Percentiles rank a stretch among this genome's conserved stretches.
Conservation (phyloP, 1,284 basidiomycete species). For the Cryptococcus deneoformans region DNA sequence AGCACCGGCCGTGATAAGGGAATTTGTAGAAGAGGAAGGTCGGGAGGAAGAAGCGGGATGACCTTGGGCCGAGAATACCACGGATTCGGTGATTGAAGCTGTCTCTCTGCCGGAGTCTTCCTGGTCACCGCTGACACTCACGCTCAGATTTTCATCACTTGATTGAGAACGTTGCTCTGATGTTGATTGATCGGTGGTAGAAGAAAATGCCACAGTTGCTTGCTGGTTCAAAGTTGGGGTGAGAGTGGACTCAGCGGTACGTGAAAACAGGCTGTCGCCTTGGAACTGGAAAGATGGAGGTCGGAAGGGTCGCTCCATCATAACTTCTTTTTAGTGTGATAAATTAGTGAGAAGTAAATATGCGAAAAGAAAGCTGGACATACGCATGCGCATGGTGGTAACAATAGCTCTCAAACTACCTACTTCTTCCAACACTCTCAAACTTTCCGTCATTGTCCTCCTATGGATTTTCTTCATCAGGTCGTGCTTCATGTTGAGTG, state of each 20-base stretch:
- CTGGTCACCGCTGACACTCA: conserved; percentile 4
- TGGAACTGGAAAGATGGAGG: neutral
- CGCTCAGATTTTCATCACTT: neutral
- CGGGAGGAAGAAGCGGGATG: conserved; percentile 1
- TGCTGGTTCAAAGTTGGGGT: too few species aligned
- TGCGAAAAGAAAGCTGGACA: neutral
- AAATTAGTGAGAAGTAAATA: neutral
- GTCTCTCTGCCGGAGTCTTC: neutral
- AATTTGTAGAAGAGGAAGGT: conserved; percentile 1
- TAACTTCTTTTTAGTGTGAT: conserved; percentile 17
- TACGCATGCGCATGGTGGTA: conserved; percentile 70
- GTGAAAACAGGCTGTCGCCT: neutral
- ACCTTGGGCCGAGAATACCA: conserved; percentile 17
- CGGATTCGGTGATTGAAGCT: conserved; percentile 18
- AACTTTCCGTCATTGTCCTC: conserved; percentile 60
- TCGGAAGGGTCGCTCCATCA: conserved; percentile 21
- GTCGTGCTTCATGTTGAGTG: neutral
- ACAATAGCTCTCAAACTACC: conserved; percentile 67
- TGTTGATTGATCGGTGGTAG: too few species aligned
- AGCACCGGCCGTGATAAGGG: neutral
- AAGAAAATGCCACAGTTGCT: too few species aligned
- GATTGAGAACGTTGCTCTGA: too few species aligned
- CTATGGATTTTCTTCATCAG: conserved; percentile 7
- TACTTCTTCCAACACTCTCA: conserved; percentile 72
- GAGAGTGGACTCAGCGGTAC: neutral